phyloP scores from a whole-genome alignment of 805 yeast species.

The Wickerhamia fluorescens region DNA sequence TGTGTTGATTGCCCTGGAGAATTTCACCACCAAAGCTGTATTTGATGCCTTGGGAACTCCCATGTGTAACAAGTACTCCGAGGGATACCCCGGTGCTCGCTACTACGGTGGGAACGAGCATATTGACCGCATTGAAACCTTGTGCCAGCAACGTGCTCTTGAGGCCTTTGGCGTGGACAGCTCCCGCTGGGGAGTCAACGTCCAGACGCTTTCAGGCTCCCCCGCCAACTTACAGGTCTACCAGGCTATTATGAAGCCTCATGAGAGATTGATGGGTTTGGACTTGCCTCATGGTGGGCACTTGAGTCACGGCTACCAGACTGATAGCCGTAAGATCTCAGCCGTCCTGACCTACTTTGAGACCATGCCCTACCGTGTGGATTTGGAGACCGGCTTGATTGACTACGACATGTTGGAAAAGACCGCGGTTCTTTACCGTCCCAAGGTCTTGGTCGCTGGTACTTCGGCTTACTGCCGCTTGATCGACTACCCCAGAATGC shows the following conservation, averaged over 20 bases:
- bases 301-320: slow-evolving; percentile 94
- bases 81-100: slow-evolving; percentile 97
- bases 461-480: slow-evolving; percentile 92
- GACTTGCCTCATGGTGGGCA: slow-evolving; percentile 99
- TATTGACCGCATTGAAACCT: slow-evolving; percentile 82
- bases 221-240: slow-evolving; percentile 94
- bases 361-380: slow-evolving; percentile 94
- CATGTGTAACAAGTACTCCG: slow-evolving; percentile 97
- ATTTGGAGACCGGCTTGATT: slow-evolving; percentile 80
- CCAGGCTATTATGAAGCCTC: slow-evolving; percentile 80
- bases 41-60: slow-evolving; percentile 93
- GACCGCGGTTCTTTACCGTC: slow-evolving; percentile 83
- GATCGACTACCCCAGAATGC: slow-evolving; percentile 86
- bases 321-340: slow-evolving; percentile 82
- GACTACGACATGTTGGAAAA: slow-evolving; percentile 84
- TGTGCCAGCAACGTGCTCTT: slow-evolving; percentile 89
- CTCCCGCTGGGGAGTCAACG: slow-evolving; percentile 94
- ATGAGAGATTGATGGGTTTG: slow-evolving; percentile 93
- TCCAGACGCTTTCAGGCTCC: slow-evolving; percentile 91
- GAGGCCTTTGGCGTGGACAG: slow-evolving; percentile 72
- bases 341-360: slow-evolving; percentile 91
- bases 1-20: slow-evolving; percentile 91
- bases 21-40: slow-evolving; percentile 91
- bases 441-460: slow-evolving; percentile 93
- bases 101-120: slow-evolving; percentile 97